Base-by-base conservation (phyloP, 1,284 basidiomycete genomes). In the Cryptococcus floricola region DNA sequence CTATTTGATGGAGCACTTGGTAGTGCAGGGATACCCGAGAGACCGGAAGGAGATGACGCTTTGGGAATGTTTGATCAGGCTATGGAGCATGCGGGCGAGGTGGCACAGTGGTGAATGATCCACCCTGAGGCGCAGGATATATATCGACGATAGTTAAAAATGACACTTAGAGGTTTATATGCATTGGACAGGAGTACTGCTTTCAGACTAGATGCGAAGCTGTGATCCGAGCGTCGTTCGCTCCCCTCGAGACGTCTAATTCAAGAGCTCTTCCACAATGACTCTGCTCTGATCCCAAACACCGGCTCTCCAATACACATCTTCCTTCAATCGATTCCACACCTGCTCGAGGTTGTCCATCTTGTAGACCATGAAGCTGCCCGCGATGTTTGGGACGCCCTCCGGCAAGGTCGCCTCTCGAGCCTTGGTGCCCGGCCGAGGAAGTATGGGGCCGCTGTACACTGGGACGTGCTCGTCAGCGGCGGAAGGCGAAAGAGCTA, bases 1-100 rank as follows among this genome's bases (percentile, higher is more conserved):
- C 43, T 72, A 49, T 72, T 72, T 50, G 70, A 68, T 45, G 70
- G 68, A 2, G 68, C 66, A 5, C 47, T 71, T 16, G 67, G 68
- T 3, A 63, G 52, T 28, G 65, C 65, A 2, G 52, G 46, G 23
- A 27, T 60, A 9, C 38, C 39, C 2, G 52, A 50, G 19, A 41
- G 25, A 39, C 18, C 37, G 13, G 44, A 44, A 28, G 38, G 45
- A 19, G 52, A 52, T 1, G 59, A 57, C 12, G 56, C 18, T 39
- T 50, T 60, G 37, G 53, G 53, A 5, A 60, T 60, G 46, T 60
- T 60, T 47, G 56, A 57, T 50, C 48, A 69, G 45, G 67, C 65
- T n/a, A 55, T 69, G 41, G 56, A 60, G 46, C 63, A 69, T 43
- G 65, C 59, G 23, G 56, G 60, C 23, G 58, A 62, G 37, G 39